Percentiles rank a stretch among this genome's conserved stretches.
Evolutionary conservation across 352 stramenopile species (phyloP).

Genomic region (Pythium utonaiense): DNA sequence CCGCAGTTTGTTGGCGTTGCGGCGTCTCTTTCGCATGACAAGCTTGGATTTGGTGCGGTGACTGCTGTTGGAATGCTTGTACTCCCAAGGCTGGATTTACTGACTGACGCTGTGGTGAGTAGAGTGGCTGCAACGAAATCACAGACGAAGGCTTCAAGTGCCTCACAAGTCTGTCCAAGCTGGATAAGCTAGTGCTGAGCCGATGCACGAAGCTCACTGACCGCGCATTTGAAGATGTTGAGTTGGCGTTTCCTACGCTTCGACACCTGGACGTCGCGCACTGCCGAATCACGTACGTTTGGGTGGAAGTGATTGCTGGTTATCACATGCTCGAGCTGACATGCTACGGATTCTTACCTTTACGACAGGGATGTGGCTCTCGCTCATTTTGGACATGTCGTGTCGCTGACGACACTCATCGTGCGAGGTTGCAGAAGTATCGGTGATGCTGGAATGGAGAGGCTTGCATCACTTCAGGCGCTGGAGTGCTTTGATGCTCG

Average conservation of each 20-base stretch:
- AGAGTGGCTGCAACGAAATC: slow-evolving; percentile 53
- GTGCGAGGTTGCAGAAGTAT: slow-evolving; percentile 45
- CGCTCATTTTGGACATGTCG: slow-evolving; percentile 21
- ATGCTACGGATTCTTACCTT: neutral
- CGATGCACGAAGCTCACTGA: slow-evolving; percentile 55
- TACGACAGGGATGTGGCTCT: slow-evolving; percentile 23
- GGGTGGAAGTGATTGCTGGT: too few species aligned
- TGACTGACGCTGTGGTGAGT: neutral
- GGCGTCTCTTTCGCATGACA: slow-evolving; percentile 34
- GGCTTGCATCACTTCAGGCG: slow-evolving; percentile 31
- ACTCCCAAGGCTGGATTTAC: neutral
- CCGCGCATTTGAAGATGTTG: slow-evolving; percentile 40
- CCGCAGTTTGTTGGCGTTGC: slow-evolving; percentile 38
- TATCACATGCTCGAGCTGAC: too few species aligned
- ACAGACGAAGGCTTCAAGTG: slow-evolving; percentile 54
- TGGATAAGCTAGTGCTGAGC: slow-evolving; percentile 54
- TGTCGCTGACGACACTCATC: slow-evolving; percentile 17
- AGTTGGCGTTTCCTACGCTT: slow-evolving; percentile 34
- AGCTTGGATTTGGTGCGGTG: slow-evolving; percentile 51
- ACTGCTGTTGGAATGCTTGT: neutral
- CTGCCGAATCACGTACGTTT: slow-evolving; percentile 34
- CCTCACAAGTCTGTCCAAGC: slow-evolving; percentile 33
- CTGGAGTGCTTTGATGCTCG: slow-evolving; percentile 69
- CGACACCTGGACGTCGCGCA: slow-evolving; percentile 50
- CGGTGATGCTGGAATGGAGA: slow-evolving; percentile 43